A percentile compares a stretch with the other conserved stretches of the same genome.
phyloP scores from a whole-genome alignment of 2,329 filamentous ascomycete species.

The Pyrenophora tritici-repentis region DNA sequence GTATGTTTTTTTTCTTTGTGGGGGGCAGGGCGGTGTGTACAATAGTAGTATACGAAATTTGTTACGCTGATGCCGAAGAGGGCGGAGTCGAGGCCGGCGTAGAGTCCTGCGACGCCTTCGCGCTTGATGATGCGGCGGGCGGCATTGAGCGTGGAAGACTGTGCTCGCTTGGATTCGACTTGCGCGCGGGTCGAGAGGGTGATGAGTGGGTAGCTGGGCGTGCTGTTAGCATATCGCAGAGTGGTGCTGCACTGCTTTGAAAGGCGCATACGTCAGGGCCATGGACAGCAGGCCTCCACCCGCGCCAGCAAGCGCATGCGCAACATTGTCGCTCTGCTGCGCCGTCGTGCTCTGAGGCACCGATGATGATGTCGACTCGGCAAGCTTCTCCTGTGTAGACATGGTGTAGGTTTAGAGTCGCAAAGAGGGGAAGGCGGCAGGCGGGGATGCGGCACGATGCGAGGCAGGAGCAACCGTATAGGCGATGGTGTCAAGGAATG shows the following conservation, averaged over 20 bases:
- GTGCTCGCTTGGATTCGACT: slow-evolving; percentile 92
- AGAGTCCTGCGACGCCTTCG: slow-evolving; percentile 86
- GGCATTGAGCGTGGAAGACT: slow-evolving; percentile 81
- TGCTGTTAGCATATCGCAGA: slow-evolving; percentile 10
- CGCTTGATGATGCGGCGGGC: slow-evolving; percentile 86
- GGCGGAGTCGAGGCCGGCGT: slow-evolving; percentile 90
- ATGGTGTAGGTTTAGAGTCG: slow-evolving; percentile 19
- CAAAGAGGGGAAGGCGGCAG: slow-evolving; percentile 11
- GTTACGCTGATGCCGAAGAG: slow-evolving; percentile 97
- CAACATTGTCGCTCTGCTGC: slow-evolving; percentile 94
- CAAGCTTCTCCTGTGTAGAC: slow-evolving; percentile 43
- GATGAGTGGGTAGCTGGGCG: slow-evolving; percentile 83
- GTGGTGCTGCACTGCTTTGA: background rate
- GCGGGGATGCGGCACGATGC: background rate
- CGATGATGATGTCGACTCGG: slow-evolving; percentile 38
- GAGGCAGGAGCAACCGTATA: slow-evolving; percentile 3
- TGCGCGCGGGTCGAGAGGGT: slow-evolving; percentile 97
- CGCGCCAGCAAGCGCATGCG: slow-evolving; percentile 89
- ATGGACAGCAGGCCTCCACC: slow-evolving; percentile 95
- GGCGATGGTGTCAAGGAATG: slow-evolving; percentile 2
- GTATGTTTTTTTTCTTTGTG: background rate
- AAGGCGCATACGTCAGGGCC: slow-evolving; percentile 75
- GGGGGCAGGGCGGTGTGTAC: slow-evolving; percentile 45
- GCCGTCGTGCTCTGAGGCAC: slow-evolving; percentile 64
- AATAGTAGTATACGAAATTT: slow-evolving; percentile 99